Percentiles rank a stretch among this genome's conserved stretches.
Evolutionary conservation across 257 asterid species (phyloP).

Genomic region (Jacaranda mimosifolia): DNA sequence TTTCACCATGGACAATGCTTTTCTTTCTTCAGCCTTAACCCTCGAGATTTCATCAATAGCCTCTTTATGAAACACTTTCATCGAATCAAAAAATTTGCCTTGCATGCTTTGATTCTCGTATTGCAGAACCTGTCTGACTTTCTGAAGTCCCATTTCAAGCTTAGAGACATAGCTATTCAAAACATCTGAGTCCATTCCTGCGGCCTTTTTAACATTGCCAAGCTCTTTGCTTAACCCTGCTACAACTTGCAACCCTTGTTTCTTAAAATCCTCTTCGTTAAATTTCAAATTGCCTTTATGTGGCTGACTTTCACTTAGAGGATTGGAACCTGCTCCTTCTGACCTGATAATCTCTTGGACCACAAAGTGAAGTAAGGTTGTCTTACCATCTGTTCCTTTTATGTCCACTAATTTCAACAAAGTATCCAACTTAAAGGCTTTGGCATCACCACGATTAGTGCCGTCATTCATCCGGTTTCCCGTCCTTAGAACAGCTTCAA

Average conservation of each 20-base stretch:
- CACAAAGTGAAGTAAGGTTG: slow-evolving; percentile 89
- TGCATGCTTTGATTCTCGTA: slow-evolving; percentile 57
- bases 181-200: slow-evolving; percentile 92
- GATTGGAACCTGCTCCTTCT: slow-evolving; percentile 58
- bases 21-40: slow-evolving; percentile 78
- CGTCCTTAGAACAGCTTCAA: slow-evolving; percentile 83
- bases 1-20: slow-evolving; percentile 74
- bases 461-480: slow-evolving; percentile 91
- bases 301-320: slow-evolving; percentile 36
- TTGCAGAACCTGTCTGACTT: slow-evolving; percentile 60
- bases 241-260: slow-evolving; percentile 72
- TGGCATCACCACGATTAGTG: slow-evolving; percentile 87
- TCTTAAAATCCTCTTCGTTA: slow-evolving; percentile 72
- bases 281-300: slow-evolving; percentile 42
- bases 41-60: slow-evolving; percentile 68
- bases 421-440: slow-evolving; percentile 88
- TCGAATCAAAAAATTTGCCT: slow-evolving; percentile 70
- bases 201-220: slow-evolving; percentile 76
- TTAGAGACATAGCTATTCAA: slow-evolving; percentile 75
- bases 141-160: slow-evolving; percentile 81
- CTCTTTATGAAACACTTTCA: slow-evolving; percentile 70
- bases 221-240: slow-evolving; percentile 83
- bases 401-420: slow-evolving; percentile 78
- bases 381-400: slow-evolving; percentile 93
- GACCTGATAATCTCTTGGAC: slow-evolving; percentile 90